phyloP scores from a whole-genome alignment of 2,329 filamentous ascomycete genomes.

The Calycina herbarum region DNA sequence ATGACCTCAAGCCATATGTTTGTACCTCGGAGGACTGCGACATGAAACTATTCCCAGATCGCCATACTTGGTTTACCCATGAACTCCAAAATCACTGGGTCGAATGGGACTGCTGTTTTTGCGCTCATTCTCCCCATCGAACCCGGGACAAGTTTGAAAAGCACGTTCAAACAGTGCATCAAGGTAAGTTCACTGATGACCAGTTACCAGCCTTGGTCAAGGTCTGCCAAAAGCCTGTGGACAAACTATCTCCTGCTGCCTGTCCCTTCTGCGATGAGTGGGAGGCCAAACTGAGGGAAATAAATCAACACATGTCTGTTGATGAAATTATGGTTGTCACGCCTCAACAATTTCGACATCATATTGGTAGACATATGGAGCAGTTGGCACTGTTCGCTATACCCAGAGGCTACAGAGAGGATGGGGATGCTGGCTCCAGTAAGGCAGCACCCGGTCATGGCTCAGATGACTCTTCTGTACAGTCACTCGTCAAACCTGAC shows the following conservation, averaged over 20 bases:
- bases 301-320: conserved; percentile 15
- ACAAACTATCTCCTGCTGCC: conserved; percentile 21
- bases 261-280: conserved; percentile 38
- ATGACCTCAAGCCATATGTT: conserved; percentile 37
- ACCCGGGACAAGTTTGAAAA: conserved; percentile 9
- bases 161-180: conserved; percentile 16
- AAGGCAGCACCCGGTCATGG: background rate
- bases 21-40: conserved; percentile 37
- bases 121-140: conserved; percentile 14
- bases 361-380: conserved; percentile 31
- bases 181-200: conserved; percentile 4
- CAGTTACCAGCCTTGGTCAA: conserved; percentile 23
- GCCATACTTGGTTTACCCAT: conserved; percentile 35
- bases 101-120: conserved; percentile 31
- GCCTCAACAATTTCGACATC: conserved; percentile 24
- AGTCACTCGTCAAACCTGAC: background rate
- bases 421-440: conserved; percentile 17
- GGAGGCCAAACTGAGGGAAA: conserved; percentile 18
- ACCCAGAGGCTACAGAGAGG: conserved; percentile 18
- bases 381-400: conserved; percentile 31
- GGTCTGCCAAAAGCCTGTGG: conserved; percentile 18
- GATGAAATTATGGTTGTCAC: conserved; percentile 13
- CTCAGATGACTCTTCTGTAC: background rate
- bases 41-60: conserved; percentile 31
- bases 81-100: conserved; percentile 32